phyloP scores from a whole-genome alignment of 768 basidiomycete species.

The Pleurotus citrinopileatus region DNA sequence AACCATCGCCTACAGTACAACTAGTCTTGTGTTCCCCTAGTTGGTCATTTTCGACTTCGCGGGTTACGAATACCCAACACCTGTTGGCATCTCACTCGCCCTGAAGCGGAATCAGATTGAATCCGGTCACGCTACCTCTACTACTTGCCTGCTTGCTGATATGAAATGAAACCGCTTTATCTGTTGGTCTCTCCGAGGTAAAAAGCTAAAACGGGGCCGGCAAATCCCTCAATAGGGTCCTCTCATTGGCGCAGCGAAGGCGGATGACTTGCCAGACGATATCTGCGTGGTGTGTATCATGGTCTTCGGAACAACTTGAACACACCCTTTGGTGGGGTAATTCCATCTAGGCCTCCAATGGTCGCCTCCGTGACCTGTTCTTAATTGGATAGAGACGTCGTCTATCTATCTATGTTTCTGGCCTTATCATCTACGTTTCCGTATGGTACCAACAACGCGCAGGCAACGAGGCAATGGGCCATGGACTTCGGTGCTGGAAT shows the following conservation, averaged over 20 bases:
- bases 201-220: slow-evolving; percentile 7
- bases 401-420: slow-evolving; percentile 9
- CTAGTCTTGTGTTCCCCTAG: background rate
- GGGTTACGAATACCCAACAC: background rate
- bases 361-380: background rate
- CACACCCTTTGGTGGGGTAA: background rate
- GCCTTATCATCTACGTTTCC: slow-evolving; percentile 3
- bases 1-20: background rate
- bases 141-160: background rate
- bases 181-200: slow-evolving; percentile 8
- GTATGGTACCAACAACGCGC: slow-evolving; percentile 8
- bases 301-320: slow-evolving; percentile 5
- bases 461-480: slow-evolving; percentile 7
- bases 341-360: slow-evolving; percentile 2
- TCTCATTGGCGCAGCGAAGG: slow-evolving; percentile 7
- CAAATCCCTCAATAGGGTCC: slow-evolving; percentile 1
- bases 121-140: slow-evolving; percentile 1
- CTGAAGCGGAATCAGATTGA: slow-evolving; percentile 2
- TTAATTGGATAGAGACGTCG: slow-evolving; percentile 1
- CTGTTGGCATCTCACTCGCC: background rate
- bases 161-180: slow-evolving; percentile 1
- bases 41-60: background rate
- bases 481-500: slow-evolving; percentile 10
- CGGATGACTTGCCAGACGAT: background rate
- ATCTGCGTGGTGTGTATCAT: background rate